These are phyloP conservation scores for Aegilops sharonensis DNA, from an alignment of 176 grass and related monocot species.

Conservation along the genomic window DNA sequence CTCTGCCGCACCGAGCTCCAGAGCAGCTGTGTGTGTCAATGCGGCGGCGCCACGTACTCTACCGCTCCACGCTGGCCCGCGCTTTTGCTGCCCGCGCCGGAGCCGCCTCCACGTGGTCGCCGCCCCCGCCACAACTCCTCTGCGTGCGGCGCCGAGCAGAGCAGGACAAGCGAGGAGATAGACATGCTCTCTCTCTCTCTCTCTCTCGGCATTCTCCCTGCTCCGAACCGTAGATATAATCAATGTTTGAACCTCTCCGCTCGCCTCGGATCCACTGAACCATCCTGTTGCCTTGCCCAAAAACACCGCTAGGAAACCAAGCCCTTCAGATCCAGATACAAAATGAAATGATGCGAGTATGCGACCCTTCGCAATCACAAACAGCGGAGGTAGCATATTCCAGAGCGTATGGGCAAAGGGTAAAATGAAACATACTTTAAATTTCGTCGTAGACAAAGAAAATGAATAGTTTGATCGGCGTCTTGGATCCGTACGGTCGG, in stretches of 20 bases:
- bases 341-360: too few species aligned
- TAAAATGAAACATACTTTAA: neutral
- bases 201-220: neutral
- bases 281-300: neutral
- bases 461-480: neutral
- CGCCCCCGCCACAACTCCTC: neutral
- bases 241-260: slow-evolving; percentile 14
- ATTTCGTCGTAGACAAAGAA: neutral
- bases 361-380: neutral
- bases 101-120: slow-evolving; percentile 13
- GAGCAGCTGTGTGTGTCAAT: neutral
- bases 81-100: neutral
- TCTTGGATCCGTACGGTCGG: neutral
- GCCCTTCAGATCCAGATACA: too few species aligned
- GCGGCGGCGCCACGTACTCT: neutral
- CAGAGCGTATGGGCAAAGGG: neutral
- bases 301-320: neutral
- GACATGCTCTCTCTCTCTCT: neutral
- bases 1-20: neutral
- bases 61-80: slow-evolving; percentile 3
- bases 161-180: slow-evolving; percentile 25
- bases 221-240: neutral
- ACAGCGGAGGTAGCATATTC: neutral
- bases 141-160: neutral
- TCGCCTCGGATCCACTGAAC: slow-evolving; percentile 30